phyloP scores from a whole-genome alignment of 345 rosid species.

The Excoecaria agallocha region DNA sequence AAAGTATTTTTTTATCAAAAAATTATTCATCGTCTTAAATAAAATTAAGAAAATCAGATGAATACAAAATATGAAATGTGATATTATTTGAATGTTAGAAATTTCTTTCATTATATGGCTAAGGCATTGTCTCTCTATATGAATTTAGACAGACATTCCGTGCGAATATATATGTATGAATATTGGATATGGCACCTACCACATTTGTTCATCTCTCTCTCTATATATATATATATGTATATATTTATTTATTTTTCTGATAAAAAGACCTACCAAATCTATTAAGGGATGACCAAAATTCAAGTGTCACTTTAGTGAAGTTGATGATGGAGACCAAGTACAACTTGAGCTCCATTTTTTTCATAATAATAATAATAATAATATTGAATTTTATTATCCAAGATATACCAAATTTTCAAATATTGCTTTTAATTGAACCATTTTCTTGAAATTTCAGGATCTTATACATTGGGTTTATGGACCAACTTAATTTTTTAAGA shows the following conservation, averaged over 20 bases:
- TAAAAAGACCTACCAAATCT: neutral
- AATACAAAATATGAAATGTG: too few relatives aligned
- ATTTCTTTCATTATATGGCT: too few relatives aligned
- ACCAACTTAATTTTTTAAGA: neutral
- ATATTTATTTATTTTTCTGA: too few relatives aligned
- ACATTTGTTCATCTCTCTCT: neutral
- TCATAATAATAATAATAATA: neutral
- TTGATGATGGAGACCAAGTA: neutral
- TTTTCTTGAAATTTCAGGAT: neutral
- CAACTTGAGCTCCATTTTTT: neutral
- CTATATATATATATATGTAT: too few relatives aligned
- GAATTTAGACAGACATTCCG: slow-evolving; percentile 2
- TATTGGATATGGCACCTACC: slow-evolving; percentile 3
- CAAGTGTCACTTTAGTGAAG: slow-evolving; percentile 1
- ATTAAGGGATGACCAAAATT: neutral
- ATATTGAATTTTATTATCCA: neutral
- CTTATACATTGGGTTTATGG: neutral
- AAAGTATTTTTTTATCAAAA: too few relatives aligned
- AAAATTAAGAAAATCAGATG: too few relatives aligned
- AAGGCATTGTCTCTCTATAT: too few relatives aligned
- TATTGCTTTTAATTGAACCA: too few relatives aligned
- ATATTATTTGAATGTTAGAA: too few relatives aligned
- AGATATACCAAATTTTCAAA: too few relatives aligned
- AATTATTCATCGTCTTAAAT: too few relatives aligned
- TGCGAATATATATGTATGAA: neutral